Evolutionary conservation across 2,329 filamentous ascomycete species (phyloP).

Genomic region (Neonectria faginata): DNA sequence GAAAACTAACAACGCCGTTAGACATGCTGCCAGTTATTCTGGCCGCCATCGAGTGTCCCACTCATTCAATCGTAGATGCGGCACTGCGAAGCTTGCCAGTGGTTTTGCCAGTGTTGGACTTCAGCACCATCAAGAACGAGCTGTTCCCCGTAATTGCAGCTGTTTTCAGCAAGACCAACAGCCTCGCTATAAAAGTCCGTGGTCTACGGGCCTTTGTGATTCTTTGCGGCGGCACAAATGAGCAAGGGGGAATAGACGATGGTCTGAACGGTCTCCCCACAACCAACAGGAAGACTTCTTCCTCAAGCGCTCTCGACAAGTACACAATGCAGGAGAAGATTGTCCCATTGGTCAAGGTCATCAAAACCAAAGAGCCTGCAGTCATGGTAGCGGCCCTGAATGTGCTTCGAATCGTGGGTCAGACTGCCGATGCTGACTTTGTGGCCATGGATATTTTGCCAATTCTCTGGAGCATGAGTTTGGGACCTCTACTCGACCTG

Average conservation of each 20-base stretch:
- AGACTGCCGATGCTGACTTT: constrained; percentile 87
- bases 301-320: constrained; percentile 88
- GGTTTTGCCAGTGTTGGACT: constrained; percentile 90
- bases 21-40: constrained; percentile 90
- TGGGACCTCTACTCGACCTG: constrained; percentile 89
- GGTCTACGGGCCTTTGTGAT: constrained; percentile 91
- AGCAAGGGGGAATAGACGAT: constrained; percentile 66
- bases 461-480: constrained; percentile 88
- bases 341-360: constrained; percentile 86
- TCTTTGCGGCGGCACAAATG: constrained; percentile 81
- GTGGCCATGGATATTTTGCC: constrained; percentile 92
- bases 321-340: constrained; percentile 99
- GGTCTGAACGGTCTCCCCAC: constrained; percentile 79
- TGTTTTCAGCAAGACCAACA: constrained; percentile 94
- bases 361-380: constrained; percentile 97
- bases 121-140: constrained; percentile 96
- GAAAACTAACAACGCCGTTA: constrained; percentile 48
- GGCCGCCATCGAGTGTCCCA: constrained; percentile 86
- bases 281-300: constrained; percentile 71
- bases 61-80: constrained; percentile 88
- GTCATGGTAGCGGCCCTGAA: constrained; percentile 95
- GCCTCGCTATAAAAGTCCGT: constrained; percentile 92
- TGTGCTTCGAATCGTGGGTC: constrained; percentile 86
- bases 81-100: constrained; percentile 81
- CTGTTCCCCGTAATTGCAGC: constrained; percentile 91